A percentile compares a stretch with the other conserved stretches of the same genome.
These are phyloP conservation scores for Mycena chlorophos DNA, from an alignment of 768 basidiomycete genomes.

Conservation along the genomic window DNA sequence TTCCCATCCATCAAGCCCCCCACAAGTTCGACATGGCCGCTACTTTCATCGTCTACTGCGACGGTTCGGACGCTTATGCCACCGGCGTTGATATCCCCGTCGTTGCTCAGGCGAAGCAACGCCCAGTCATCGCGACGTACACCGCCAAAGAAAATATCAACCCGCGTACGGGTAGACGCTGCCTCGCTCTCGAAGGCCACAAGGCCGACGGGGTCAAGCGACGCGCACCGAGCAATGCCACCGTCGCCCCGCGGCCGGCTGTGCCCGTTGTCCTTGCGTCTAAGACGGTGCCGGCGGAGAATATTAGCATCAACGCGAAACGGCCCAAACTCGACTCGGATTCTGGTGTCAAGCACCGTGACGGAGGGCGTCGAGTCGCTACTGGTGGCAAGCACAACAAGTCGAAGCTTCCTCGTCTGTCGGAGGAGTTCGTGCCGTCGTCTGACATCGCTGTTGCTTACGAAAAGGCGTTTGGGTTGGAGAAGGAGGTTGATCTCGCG, in stretches of 20 bases:
- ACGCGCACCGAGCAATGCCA: neutral
- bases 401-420: neutral
- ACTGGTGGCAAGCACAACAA: neutral
- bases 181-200: neutral
- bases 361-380: no score
- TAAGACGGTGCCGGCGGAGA: neutral
- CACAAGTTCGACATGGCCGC: neutral
- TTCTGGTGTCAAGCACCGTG: no score
- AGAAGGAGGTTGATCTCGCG: neutral
- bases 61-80: neutral
- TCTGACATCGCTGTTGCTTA: neutral
- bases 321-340: neutral
- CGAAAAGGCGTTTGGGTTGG: neutral
- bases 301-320: neutral
- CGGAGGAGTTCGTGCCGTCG: neutral
- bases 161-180: neutral
- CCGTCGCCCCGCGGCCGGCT: no score
- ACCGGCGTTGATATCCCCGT: neutral
- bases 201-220: neutral
- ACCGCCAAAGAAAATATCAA: neutral
- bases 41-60: constrained; percentile 1
- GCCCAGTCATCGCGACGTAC: neutral
- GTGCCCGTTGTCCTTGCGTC: neutral
- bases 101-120: neutral
- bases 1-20: no score